Percentiles rank a stretch among this genome's conserved stretches.
phyloP scores from a whole-genome alignment of 2,329 filamentous ascomycete species.

The Fusarium newnesense region DNA sequence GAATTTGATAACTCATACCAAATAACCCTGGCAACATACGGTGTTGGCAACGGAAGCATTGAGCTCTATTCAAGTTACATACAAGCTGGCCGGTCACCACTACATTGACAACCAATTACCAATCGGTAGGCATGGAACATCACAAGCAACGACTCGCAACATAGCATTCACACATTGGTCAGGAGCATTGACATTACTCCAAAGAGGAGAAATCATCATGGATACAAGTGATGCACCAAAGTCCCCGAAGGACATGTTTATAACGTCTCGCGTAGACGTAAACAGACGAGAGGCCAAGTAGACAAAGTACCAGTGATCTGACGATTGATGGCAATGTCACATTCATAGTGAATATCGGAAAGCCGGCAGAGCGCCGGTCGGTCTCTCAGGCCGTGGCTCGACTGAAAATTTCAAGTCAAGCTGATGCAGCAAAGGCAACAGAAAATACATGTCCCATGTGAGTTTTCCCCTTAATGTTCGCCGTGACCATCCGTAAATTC shows the following conservation, averaged over 20 bases:
- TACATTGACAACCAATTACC: neutral
- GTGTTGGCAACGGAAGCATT: neutral
- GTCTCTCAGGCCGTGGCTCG: conserved; percentile 78
- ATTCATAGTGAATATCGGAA: conserved; percentile 54
- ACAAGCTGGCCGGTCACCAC: neutral
- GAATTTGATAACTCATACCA: neutral
- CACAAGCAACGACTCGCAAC: neutral
- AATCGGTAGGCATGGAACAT: too few relatives aligned
- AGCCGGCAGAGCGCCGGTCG: conserved; percentile 76
- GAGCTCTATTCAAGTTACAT: neutral
- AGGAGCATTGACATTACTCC: neutral
- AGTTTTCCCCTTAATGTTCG: conserved; percentile 52
- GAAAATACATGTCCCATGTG: conserved; percentile 54
- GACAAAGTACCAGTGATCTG: conserved; percentile 37
- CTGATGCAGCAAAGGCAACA: conserved; percentile 60
- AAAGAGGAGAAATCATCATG: neutral
- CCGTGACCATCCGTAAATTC: conserved; percentile 54
- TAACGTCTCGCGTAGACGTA: conserved; percentile 39
- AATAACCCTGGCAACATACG: neutral
- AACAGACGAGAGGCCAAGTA: conserved; percentile 38
- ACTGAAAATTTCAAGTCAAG: conserved; percentile 64
- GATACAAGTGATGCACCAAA: conserved; percentile 24
- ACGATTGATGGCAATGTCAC: conserved; percentile 50
- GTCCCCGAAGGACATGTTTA: conserved; percentile 28
- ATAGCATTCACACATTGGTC: neutral